These are phyloP conservation scores for Trichoderma harzianum DNA, from an alignment of 2,329 filamentous ascomycete species.

Conservation along the genomic window DNA sequence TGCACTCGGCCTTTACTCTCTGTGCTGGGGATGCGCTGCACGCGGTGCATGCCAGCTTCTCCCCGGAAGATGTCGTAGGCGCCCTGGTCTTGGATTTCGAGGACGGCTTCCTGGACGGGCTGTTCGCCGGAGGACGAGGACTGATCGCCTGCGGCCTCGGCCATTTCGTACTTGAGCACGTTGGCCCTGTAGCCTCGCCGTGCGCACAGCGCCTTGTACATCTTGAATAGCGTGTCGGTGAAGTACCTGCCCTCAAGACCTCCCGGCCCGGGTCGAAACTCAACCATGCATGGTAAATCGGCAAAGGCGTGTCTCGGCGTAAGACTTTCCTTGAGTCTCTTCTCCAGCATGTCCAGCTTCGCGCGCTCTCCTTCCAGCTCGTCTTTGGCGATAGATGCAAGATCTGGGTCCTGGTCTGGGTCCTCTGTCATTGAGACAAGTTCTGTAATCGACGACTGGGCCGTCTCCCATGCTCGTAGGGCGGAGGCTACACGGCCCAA, in stretches of 20 bases:
- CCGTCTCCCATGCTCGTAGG: conserved; percentile 56
- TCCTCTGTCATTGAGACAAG: conserved; percentile 48
- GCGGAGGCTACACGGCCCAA: conserved; percentile 55
- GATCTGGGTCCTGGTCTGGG: conserved; percentile 58
- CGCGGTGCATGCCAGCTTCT: conserved; percentile 91
- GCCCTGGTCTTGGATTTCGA: conserved; percentile 74
- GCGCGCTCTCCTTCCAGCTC: conserved; percentile 68
- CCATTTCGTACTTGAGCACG: conserved; percentile 75
- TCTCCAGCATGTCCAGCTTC: conserved; percentile 60
- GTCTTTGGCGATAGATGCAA: conserved; percentile 74
- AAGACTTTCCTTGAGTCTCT: conserved; percentile 69
- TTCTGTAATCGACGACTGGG: conserved; percentile 52
- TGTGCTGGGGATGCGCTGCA: conserved; percentile 88
- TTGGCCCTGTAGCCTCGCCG: conserved; percentile 63
- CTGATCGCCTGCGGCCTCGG: conserved; percentile 59
- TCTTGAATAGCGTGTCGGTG: conserved; percentile 78
- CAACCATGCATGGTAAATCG: conserved; percentile 82
- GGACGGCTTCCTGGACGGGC: conserved; percentile 79
- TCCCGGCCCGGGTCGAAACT: conserved; percentile 88
- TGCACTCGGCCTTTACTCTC: conserved; percentile 90
- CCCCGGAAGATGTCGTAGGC: conserved; percentile 79
- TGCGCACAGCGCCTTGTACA: conserved; percentile 81
- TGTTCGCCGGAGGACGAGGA: conserved; percentile 57
- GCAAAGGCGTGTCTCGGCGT: conserved; percentile 89
- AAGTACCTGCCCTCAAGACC: conserved; percentile 91